Percentiles rank a stretch among this genome's conserved stretches.
Evolutionary conservation across 1,284 basidiomycete genomes (phyloP).

Genomic region (Austroboletus niveus): DNA sequence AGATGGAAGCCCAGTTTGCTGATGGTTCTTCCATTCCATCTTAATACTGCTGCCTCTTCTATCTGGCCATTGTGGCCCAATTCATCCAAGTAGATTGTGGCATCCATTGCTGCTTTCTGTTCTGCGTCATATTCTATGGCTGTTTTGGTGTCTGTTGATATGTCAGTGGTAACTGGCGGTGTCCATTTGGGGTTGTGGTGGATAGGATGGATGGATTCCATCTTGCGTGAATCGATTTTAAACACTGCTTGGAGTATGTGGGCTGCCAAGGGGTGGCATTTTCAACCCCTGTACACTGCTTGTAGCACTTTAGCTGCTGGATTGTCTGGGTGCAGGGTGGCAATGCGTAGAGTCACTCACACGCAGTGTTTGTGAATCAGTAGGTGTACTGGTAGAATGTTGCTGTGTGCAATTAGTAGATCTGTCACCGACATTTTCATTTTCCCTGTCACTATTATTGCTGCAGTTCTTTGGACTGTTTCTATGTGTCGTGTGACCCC

Average conservation of each 20-base stretch:
- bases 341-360: not conserved
- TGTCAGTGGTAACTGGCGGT: too few species aligned
- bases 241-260: too few species aligned
- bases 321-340: not conserved
- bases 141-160: too few species aligned
- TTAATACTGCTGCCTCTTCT: not conserved
- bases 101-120: not conserved
- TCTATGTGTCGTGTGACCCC: not conserved
- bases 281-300: rapidly evolving
- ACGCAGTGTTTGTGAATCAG: not conserved
- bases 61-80: not conserved
- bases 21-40: not conserved
- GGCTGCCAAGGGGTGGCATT: too few species aligned
- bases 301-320: too few species aligned
- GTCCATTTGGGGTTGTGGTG: too few species aligned
- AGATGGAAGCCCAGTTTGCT: not conserved
- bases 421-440: not conserved
- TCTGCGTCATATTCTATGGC: not conserved
- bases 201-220: too few species aligned
- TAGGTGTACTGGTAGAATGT: not conserved
- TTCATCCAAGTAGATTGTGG: not conserved
- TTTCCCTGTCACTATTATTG: not conserved
- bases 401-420: not conserved
- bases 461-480: not conserved
- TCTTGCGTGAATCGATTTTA: too few species aligned